A percentile compares a stretch with the other conserved stretches of the same genome.
Conservation (phyloP, 768 basidiomycete genomes). For the Russula ochroleuca region DNA sequence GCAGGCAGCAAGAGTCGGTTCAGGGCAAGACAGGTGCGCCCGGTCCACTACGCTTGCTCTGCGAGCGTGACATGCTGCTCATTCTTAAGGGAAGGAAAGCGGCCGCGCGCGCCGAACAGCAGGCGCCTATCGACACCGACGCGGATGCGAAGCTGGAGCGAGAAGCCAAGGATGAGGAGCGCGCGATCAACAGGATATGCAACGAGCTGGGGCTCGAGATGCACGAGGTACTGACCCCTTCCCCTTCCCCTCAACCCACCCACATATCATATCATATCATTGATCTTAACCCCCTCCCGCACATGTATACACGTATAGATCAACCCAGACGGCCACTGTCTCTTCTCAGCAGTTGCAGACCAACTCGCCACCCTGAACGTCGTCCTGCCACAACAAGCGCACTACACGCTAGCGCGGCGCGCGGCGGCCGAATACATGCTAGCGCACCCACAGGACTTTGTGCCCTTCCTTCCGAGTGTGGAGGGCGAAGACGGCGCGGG, state of each 20-base stretch:
- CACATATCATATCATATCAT: background rate
- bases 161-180: conserved; percentile 65
- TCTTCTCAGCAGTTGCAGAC: conserved; percentile 91
- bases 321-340: conserved; percentile 92
- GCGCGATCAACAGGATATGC: conserved; percentile 58
- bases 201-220: conserved; percentile 61
- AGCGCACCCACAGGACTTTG: conserved; percentile 80
- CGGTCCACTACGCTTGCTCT: background rate
- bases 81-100: conserved; percentile 63
- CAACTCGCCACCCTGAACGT: conserved; percentile 76
- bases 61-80: conserved; percentile 18
- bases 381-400: conserved; percentile 53
- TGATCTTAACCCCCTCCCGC: background rate
- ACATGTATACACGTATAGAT: conserved; percentile 65
- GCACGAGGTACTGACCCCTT: conserved; percentile 48
- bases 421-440: conserved; percentile 80
- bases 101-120: conserved; percentile 53
- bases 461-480: conserved; percentile 83
- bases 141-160: conserved; percentile 54
- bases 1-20: conserved; percentile 53
- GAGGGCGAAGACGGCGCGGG: conserved; percentile 66
- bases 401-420: conserved; percentile 55
- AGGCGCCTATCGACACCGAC: conserved; percentile 51
- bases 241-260: background rate
- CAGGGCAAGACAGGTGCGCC: conserved; percentile 63